Evolutionary conservation across 1,139 yeast genomes (phyloP), one percentile per base, ranked within the genome.

Genomic region (Debaryomycetaceae sp.): DNA sequence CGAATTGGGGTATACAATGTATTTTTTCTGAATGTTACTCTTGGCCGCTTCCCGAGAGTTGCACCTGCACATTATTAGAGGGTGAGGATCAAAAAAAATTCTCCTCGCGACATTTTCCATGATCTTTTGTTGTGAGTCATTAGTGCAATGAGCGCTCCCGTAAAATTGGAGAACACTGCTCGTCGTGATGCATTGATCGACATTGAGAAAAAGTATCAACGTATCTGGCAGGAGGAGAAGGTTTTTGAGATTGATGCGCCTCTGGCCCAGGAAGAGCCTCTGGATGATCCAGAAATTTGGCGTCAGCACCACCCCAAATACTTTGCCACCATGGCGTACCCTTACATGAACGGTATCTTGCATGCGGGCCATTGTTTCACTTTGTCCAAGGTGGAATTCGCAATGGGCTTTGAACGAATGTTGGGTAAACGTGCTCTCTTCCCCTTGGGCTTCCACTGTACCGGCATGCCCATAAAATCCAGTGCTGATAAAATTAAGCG

Each of bases 351-450:
- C 55, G 99, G 99, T 64, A 90, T 85, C 32, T 68, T 92, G 41
- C 99, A 92, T 49, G 97, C 95, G 29, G 99, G 99, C 32, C 99
- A 92, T 55, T 76, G 87, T 43, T 92, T 90, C 63, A 90, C 98
- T 25, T 68, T 90, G 44, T 85, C 97, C 34, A 92, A 92, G 60
- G 93, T 77, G 30, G 99, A 92, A 56, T 92, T 81, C 54, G 81
- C 92, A 31, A 69, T 83, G 33, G 97, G 98, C 33, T 92, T 80
- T 50, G 95, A 90, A 60, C 77, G 97, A 58, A 81, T 92, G 90
- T 69, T 72, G 48, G 97, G 97, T 40, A 85, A 81, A 58, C 73
- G 81, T 45, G 95, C 96, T 22, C 64, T 90, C 38, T 90, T 85
- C 62, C 98, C 99, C 30, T 69, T 92, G 37, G 99, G 98, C 31